Percentiles rank a stretch among this genome's conserved stretches.
Conservation (phyloP, 2,329 filamentous ascomycete genomes). For the Nothophoma quercina region DNA sequence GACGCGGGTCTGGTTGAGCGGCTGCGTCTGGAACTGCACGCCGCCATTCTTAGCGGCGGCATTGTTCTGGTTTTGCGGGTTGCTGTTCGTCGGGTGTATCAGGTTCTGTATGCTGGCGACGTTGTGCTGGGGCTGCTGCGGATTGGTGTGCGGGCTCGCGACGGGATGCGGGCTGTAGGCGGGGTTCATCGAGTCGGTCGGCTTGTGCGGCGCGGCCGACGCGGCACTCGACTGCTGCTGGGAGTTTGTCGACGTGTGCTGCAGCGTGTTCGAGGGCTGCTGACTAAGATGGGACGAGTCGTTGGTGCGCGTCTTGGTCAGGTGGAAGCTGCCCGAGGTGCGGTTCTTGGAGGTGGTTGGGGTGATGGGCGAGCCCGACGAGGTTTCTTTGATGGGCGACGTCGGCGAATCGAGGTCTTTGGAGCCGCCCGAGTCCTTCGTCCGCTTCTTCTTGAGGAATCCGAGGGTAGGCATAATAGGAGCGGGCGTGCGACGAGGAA, state of each 20-base stretch:
- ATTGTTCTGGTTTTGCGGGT: too few species aligned
- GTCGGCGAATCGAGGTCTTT: slow-evolving; percentile 71
- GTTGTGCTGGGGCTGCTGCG: slow-evolving; percentile 64
- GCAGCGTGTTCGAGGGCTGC: not conserved
- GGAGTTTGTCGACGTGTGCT: too few species aligned
- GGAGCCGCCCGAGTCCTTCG: slow-evolving; percentile 77
- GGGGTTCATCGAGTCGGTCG: slow-evolving; percentile 52
- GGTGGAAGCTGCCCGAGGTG: slow-evolving; percentile 40
- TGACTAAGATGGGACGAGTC: slow-evolving; percentile 27
- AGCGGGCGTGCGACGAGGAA: slow-evolving; percentile 17
- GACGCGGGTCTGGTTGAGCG: slow-evolving; percentile 61
- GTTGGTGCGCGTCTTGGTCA: slow-evolving; percentile 42
- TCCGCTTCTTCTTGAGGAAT: slow-evolving; percentile 98
- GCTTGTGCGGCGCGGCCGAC: slow-evolving; percentile 39
- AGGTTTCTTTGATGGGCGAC: slow-evolving; percentile 70
- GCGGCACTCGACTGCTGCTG: slow-evolving; percentile 12
- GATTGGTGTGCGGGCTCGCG: slow-evolving; percentile 40
- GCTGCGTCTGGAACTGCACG: slow-evolving; percentile 47
- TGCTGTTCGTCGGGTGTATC: slow-evolving; percentile 68
- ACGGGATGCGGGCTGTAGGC: slow-evolving; percentile 42
- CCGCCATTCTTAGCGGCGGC: slow-evolving; percentile 46
- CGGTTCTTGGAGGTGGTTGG: slow-evolving; percentile 44
- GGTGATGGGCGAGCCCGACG: slow-evolving; percentile 48
- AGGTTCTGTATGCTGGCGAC: slow-evolving; percentile 83
- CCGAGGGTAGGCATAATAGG: slow-evolving; percentile 86